Evolutionary conservation across 495 filamentous ascomycete genomes (phyloP), one percentile per base, ranked within the genome.

Genomic region (Polyplosphaeria fusca): DNA sequence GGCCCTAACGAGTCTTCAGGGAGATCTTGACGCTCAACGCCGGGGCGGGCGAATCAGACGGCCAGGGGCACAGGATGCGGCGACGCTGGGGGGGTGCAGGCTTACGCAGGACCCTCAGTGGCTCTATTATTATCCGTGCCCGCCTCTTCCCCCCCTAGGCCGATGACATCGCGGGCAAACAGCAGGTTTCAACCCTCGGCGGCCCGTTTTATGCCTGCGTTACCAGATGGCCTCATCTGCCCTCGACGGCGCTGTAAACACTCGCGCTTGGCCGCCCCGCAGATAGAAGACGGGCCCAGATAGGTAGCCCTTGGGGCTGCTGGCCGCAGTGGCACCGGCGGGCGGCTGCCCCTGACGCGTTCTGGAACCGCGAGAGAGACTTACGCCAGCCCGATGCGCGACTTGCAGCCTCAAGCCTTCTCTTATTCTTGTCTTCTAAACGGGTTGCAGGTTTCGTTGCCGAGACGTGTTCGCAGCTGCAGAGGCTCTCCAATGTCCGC

Each of bases 101-200:
- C 54, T 53, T 43, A 40, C 42, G 49, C 48, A 52, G 48, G 55
- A 37, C 35, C 4, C 18, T n/a, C 24, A 19, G 55, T 51, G 47
- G 39, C 55, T 46, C 48, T 41, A 53, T 40, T 47, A 46, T 47
- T 60, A 60, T 25, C 55, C 55, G 47, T 46, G 47, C 25, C 41
- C 28, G 38, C 38, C 13, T 50, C 55, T 47, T 44, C 23, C 14
- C 4, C 13, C 22, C 7, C 14, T 1, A 16, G 7, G 2, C 49
- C n/a, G n/a, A n/a, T n/a, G n/a, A n/a, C n/a, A n/a, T n/a, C n/a
- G n/a, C n/a, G n/a, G 47, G 37, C 18, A 23, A 5, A 14, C 44
- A 22, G 44, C 43, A 40, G 42, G 53, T 56, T 47, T 56, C 53
- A 40, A 47, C 35, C 7, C 43, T 47, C 24, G 18, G 16, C 54